Evolutionary conservation across 192 early-diverging fungal species (phyloP).

Genomic region (Geosiphon pyriformis): DNA sequence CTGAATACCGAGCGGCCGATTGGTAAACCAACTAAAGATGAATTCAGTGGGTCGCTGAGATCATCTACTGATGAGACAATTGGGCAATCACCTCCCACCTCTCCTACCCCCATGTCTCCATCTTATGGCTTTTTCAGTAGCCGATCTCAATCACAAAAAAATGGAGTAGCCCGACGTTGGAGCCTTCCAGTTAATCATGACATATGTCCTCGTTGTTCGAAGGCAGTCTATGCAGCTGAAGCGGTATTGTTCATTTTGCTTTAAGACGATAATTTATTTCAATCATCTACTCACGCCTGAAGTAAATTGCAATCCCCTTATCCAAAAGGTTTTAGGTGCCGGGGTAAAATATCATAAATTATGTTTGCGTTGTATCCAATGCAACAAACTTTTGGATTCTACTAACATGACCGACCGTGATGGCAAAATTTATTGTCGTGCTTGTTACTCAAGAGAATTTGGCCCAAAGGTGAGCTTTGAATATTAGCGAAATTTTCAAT

Average conservation of each 20-base stretch:
- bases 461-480: slow-evolving; percentile 37
- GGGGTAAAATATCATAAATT: slow-evolving; percentile 56
- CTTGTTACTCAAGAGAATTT: slow-evolving; percentile 50
- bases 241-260: slow-evolving; percentile 31
- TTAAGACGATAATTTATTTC: not conserved
- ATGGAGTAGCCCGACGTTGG: not conserved
- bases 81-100: slow-evolving; percentile 17
- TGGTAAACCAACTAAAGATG: not conserved
- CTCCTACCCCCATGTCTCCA: not conserved
- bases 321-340: slow-evolving; percentile 37
- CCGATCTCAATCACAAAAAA: slow-evolving; percentile 5
- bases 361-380: slow-evolving; percentile 47
- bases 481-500: not conserved
- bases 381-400: slow-evolving; percentile 50
- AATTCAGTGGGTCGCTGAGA: slow-evolving; percentile 15
- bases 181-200: slow-evolving; percentile 28
- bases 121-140: slow-evolving; percentile 14
- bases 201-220: slow-evolving; percentile 50
- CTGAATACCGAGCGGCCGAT: slow-evolving; percentile 32
- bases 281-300: no score
- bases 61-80: not conserved
- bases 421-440: slow-evolving; percentile 43
- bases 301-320: no score
- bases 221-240: slow-evolving; percentile 56
- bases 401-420: slow-evolving; percentile 52